Conservation (phyloP, 495 filamentous ascomycete genomes). For the Aspergillus ostianus region DNA sequence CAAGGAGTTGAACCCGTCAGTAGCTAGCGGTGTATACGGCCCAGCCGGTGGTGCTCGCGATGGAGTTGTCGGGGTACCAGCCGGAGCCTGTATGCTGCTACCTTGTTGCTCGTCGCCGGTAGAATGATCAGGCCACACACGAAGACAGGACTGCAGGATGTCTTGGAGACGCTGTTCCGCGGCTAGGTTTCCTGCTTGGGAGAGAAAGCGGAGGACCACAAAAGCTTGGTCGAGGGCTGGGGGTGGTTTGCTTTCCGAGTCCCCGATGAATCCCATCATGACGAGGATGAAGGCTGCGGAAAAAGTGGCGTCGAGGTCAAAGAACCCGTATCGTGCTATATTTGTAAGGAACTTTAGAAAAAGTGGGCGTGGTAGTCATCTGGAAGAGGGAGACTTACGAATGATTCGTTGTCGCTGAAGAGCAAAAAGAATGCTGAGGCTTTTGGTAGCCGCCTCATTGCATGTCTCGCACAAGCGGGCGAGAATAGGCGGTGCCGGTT, state of each 20-base stretch:
- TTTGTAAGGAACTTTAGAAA: background rate
- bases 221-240: conserved; percentile 19
- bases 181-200: conserved; percentile 20
- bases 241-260: conserved; percentile 11
- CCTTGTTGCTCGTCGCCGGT: conserved; percentile 6
- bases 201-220: conserved; percentile 20
- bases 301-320: conserved; percentile 26
- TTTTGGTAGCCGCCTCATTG: conserved; percentile 24
- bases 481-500: conserved; percentile 9
- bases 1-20: background rate
- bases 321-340: conserved; percentile 25
- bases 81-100: background rate
- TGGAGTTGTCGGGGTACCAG: background rate
- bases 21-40: background rate
- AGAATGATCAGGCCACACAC: conserved; percentile 18
- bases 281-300: conserved; percentile 27
- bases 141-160: conserved; percentile 21
- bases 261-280: conserved; percentile 20
- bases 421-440: conserved; percentile 19
- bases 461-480: conserved; percentile 23
- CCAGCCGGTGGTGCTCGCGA: background rate
- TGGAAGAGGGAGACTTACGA: conserved; percentile 9
- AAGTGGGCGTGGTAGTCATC: too few relatives aligned
- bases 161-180: conserved; percentile 23
- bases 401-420: conserved; percentile 21